Percentiles rank a stretch among this genome's conserved stretches.
phyloP scores from a whole-genome alignment of 2,329 filamentous ascomycete species.

The Penicillium sp. region DNA sequence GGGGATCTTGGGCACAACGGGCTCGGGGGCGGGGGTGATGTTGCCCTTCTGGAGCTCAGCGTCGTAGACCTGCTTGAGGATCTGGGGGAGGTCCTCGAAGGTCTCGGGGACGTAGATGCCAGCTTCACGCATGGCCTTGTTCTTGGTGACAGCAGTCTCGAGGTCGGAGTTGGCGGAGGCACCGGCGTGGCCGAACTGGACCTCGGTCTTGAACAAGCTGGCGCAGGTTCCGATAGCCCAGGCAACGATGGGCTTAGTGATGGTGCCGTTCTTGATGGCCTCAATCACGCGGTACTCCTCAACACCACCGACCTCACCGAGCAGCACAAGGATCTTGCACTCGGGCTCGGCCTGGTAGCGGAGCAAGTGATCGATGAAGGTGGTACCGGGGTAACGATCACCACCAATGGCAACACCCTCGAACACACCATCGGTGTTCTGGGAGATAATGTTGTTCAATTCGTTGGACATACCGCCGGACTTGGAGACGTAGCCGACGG shows the following conservation, averaged over 20 bases:
- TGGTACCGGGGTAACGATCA: constrained; percentile 97
- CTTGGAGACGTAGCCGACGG: constrained; percentile 99
- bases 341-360: constrained; percentile 95
- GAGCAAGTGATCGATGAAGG: constrained; percentile 97
- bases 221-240: constrained; percentile 99
- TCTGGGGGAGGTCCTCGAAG: constrained; percentile 86
- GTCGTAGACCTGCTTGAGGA: constrained; percentile 80
- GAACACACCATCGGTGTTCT: constrained; percentile 96
- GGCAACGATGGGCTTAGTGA: constrained; percentile 97
- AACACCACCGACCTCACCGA: constrained; percentile 98
- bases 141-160: constrained; percentile 95
- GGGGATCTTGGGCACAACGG: constrained; percentile 95
- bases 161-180: constrained; percentile 99
- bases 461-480: constrained; percentile 99
- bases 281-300: constrained; percentile 99
- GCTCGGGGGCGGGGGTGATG: constrained; percentile 84
- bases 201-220: constrained; percentile 99
- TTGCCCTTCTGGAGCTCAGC: constrained; percentile 80
- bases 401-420: constrained; percentile 99
- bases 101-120: constrained; percentile 93
- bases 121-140: constrained; percentile 92
- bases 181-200: constrained; percentile 98
- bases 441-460: constrained; percentile 98
- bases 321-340: constrained; percentile 93
- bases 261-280: constrained; percentile 87